Percentiles rank a stretch among this genome's conserved stretches.
phyloP scores from a whole-genome alignment of 352 stramenopile species.

The Phytopythium mirpurense region DNA sequence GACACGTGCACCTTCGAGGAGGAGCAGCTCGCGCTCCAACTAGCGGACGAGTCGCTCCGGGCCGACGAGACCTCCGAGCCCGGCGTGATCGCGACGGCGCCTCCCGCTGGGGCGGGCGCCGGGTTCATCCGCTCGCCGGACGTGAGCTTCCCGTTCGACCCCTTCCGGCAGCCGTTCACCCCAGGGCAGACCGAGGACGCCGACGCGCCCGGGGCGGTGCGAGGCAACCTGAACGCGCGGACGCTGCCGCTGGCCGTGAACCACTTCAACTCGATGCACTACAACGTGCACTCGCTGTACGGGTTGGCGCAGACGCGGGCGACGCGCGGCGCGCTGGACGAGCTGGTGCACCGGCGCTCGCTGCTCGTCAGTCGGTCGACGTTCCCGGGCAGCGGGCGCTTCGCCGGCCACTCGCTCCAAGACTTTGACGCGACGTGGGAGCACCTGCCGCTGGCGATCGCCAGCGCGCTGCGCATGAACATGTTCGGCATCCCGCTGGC shows the following conservation, averaged over 20 bases:
- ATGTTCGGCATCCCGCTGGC: constrained; percentile 68
- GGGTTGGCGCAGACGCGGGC: constrained; percentile 53
- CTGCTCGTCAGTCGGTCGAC: constrained; percentile 67
- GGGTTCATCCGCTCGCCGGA: constrained; percentile 65
- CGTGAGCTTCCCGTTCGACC: constrained; percentile 75
- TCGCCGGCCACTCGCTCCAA: constrained; percentile 57
- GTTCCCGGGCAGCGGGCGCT: constrained; percentile 59
- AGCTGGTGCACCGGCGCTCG: constrained; percentile 49
- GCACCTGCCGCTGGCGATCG: constrained; percentile 68
- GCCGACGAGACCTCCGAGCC: background rate
- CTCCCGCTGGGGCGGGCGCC: background rate
- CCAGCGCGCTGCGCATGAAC: constrained; percentile 69
- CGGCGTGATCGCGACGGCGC: background rate
- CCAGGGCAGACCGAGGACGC: constrained; percentile 38
- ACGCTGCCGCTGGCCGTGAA: constrained; percentile 73
- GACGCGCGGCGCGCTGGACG: constrained; percentile 43
- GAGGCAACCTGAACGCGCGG: constrained; percentile 72
- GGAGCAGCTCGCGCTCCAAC: background rate
- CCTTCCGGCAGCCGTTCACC: constrained; percentile 72
- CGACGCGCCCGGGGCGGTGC: constrained; percentile 12
- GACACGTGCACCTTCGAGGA: constrained; percentile 22
- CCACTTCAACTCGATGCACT: constrained; percentile 69
- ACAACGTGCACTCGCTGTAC: constrained; percentile 86
- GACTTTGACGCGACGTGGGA: constrained; percentile 64
- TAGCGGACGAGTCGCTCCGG: background rate